These are phyloP conservation scores for Aurinia saxatilis DNA, from an alignment of 345 rosid species.

Conservation along the genomic window DNA sequence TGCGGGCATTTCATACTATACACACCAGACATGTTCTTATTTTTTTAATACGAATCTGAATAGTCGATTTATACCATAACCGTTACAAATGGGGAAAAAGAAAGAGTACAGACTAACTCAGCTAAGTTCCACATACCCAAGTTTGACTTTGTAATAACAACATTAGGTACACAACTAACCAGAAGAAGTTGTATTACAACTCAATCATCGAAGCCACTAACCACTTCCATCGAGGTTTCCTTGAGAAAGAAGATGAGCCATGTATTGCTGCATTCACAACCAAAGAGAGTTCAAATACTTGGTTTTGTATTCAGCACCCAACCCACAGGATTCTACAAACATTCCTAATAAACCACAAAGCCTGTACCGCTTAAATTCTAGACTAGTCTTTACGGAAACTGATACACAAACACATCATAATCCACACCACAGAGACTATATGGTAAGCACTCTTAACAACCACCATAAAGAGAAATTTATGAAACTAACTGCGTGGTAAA, in stretches of 20 bases:
- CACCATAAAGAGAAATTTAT: background rate
- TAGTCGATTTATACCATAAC: background rate
- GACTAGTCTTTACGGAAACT: background rate
- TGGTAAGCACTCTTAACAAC: background rate
- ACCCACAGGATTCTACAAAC: background rate
- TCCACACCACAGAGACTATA: background rate
- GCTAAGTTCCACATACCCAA: background rate
- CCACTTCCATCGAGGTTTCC: constrained; percentile 82
- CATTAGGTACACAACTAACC: background rate
- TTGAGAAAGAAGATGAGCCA: constrained; percentile 87
- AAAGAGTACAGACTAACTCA: background rate
- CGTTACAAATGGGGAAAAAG: background rate
- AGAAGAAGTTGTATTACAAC: background rate
- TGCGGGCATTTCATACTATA: no score
- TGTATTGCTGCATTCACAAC: constrained; percentile 62
- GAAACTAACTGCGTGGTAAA: constrained; percentile 73
- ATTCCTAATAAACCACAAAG: constrained; percentile 1
- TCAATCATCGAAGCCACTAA: constrained; percentile 15
- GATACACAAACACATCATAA: background rate
- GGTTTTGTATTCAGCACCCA: background rate
- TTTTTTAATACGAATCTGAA: background rate
- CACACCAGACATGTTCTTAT: background rate
- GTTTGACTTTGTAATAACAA: background rate
- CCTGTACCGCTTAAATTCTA: background rate
- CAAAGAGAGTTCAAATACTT: background rate